Base-by-base conservation (phyloP, 1,139 yeast genomes). In the Geotrichum citri-aurantii region DNA sequence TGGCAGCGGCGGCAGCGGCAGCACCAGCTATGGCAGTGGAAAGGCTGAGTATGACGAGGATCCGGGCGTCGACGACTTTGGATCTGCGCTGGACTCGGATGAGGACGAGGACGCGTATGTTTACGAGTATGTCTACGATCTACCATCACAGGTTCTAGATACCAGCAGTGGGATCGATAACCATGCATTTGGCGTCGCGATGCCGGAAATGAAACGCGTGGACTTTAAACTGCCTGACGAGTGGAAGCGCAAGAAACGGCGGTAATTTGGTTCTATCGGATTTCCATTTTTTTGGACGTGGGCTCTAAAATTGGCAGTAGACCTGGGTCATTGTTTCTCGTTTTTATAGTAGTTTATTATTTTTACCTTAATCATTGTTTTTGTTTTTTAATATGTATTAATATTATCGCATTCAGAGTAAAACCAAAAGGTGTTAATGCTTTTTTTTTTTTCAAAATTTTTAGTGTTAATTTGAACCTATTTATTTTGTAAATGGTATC, bases 221-320 rank as follows among this genome's bases (percentile, higher is more conserved):
- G 81, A 82, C 54, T 88, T 79, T 68, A 89, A 90, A 0, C 86
- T 88, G 65, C 96, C 96, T 0, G 90, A 86, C 61, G 95, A 87
- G 70, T 88, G 95, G 95, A 64, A 65, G 53, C 51, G 42, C 42
- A 37, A 37, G n/a, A 37, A 12, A 14, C 42, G 42, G 42, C 42
- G 42, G 42, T 37, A 14, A 6, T 37, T n/a, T 14, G 17, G 11
- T 37, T 2, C 14, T 37, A n/a, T 37, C 17, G 19, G n/a, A n/a
- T n/a, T n/a, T n/a, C n/a, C n/a, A n/a, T n/a, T n/a, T n/a, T n/a
- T 26, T 26, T 26, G 29, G 29, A 5, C 29, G 31, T 27, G 21
- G n/a, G 14, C 26, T 33, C 29, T 6, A 29, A 8, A 37, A 47
- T 14, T 49, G 17, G 7, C 3, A 4, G 31, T n/a, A 49, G 23